Evolutionary conservation across 1,284 basidiomycete genomes (phyloP), one percentile per base, ranked within the genome.

Genomic region (Trichosporon inkin): DNA sequence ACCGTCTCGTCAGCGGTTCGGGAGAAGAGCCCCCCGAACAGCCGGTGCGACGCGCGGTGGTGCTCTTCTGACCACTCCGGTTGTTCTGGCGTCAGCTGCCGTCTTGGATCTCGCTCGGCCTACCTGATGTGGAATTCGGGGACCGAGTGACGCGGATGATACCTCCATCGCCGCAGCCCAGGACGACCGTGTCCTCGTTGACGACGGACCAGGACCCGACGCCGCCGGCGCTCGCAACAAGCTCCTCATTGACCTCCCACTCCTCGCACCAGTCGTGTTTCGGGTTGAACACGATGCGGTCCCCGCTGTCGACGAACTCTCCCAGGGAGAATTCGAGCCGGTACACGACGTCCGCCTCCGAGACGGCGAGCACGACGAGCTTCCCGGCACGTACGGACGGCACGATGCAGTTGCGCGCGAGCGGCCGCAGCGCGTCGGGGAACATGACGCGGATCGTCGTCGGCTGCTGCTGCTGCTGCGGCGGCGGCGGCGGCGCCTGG

Each of bases 361-460:
- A 89, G 24, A 89, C 81, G 0, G 85, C 85, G 38, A 92, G 69
- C 16, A 94, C 73, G 72, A 90, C 88, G 8, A 94, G 77, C 67
- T 86, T 83, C 10, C 83, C 79, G 6, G 82, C 79, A 40, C 84
- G 80, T 8, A 55, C 35, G 70, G 82, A 86, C 14, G 86, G 72
- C 62, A 88, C 81, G 57, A 92, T 74, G 57, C 68, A 68, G 28
- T 65, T 65, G 14, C 66, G 60, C 38, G 82, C 80, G 19, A 87
- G 82, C 8, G 69, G 54, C 16, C 89, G 75, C 38, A 93, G 78
- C n/a, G 82, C 72, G 17, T 87, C 84, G 24, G 90, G 88, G 67
- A 92, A 90, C 63, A 88, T 81, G 69, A 93, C 85, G 56, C 89
- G 85, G 61, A 92, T 80, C 11, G 87, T 85, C 41, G 83, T 58